Base-by-base conservation (phyloP, 768 basidiomycete species). In the Lentinula sp. region DNA sequence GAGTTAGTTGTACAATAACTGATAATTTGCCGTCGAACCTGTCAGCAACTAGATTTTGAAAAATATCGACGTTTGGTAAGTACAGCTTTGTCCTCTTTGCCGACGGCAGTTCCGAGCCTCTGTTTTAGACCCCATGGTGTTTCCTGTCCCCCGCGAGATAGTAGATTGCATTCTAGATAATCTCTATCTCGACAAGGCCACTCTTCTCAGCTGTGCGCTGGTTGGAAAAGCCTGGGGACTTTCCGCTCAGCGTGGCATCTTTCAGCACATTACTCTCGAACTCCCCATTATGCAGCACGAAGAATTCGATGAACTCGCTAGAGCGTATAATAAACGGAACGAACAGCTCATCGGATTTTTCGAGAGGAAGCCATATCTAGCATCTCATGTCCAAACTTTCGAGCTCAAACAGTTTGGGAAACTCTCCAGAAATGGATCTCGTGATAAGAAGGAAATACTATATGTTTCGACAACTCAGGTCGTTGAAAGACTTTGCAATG, bases 101-200 rank as follows among this genome's bases (percentile, higher is more conserved):
- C 45, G 9, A 6, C 45, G 37, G 37, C 37, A 39, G 37, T 13
- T 13, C 7, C 37, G 1, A 39, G 5, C 13, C 37, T 39, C 6
- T 39, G 4, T 39, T 39, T 13, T 13, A 39, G 9, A 15, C 13
- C 11, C 46, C 46, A 48, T 23, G 46, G 21, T 18, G 13, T 16
- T 23, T 35, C 16, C 62, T 61, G 11, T 67, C 40, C 56, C 65
- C 9, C 57, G 55, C 39, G 67, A 68, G 55, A 35, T 68, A 18
- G 40, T 65, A 37, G 66, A 68, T n/a, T 42, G 55, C 50, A 62
- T 67, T n/a, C 56, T 68, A 11, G 66, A 68, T 59, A 50, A 63
- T 32, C 60, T 67, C 11, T 57, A 66, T 54, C 16, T 55, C n/a
- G 61, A 64, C 31, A 34, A 28, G 7, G 8, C 13, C 7, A 56